Conservation (phyloP, 208 protist genomes). For the Crithidia mellificae region DNA sequence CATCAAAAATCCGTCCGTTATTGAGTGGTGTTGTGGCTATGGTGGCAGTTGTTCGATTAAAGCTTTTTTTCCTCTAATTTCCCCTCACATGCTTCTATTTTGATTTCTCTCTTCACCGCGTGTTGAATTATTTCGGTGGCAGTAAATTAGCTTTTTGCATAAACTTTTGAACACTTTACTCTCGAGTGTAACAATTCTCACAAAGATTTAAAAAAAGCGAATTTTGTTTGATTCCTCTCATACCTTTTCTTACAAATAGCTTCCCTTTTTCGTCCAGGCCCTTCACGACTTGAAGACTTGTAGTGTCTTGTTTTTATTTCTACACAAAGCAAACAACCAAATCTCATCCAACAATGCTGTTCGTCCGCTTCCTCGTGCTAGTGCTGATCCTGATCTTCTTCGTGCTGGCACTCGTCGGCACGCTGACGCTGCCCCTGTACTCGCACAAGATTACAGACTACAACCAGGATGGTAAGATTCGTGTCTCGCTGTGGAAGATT, state of each 20-base stretch:
- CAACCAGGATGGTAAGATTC: slow-evolving; percentile 36
- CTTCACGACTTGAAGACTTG: too few relatives aligned
- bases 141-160: neutral
- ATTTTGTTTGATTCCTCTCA: too few relatives aligned
- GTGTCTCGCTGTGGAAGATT: slow-evolving; percentile 43
- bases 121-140: neutral
- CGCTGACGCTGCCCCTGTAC: slow-evolving; percentile 42
- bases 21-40: too few relatives aligned
- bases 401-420: slow-evolving; percentile 46
- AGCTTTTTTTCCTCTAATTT: neutral
- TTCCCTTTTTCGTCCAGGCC: too few relatives aligned
- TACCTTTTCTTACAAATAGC: too few relatives aligned
- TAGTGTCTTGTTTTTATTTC: too few relatives aligned
- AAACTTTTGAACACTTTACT: neutral
- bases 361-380: slow-evolving; percentile 42
- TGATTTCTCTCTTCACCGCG: neutral
- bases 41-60: too few relatives aligned
- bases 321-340: slow-evolving; percentile 4
- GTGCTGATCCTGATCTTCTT: slow-evolving; percentile 34
- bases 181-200: neutral
- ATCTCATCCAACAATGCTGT: slow-evolving; percentile 23
- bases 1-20: too few relatives aligned
- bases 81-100: too few relatives aligned
- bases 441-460: slow-evolving; percentile 25
- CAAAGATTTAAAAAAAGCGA: too few relatives aligned